Base-by-base conservation (phyloP, 2,329 filamentous ascomycete genomes). In the Scedosporium apiospermum region DNA sequence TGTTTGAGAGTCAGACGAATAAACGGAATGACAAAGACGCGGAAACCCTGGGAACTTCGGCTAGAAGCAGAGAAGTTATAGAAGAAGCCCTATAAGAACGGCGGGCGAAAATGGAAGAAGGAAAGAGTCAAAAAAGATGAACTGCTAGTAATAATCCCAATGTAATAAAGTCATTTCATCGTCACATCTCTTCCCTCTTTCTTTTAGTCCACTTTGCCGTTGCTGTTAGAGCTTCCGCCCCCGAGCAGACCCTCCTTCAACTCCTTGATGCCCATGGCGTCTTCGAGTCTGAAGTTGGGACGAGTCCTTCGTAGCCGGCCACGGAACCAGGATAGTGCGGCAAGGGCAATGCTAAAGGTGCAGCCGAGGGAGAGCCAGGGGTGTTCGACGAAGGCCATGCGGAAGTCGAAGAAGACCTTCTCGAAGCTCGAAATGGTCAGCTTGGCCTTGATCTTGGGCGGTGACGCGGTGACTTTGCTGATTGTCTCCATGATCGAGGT, bases 401-500 rank as follows among this genome's bases (percentile, higher is more conserved):
- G 78, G 62, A 88, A 81, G 69, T 88, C 83, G 67, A 87, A 86
- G 75, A 91, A 89, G 64, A 91, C 76, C 74, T 89, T 88, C 70
- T 88, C 84, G 65, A 93, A 77, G 63, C 82, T 81, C 62, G 85
- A 87, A 64, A 90, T 87, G n/a, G 90, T 92, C 65, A 88, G 85
- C 77, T 93, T 95, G 38, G 88, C 80, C 70, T 84, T 82, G 72
- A 96, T 88, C 71, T 87, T 85, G 57, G 89, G 83, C 58, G 88
- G 88, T 58, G 82, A 84, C 26, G 83, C 79, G 9, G 89, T 84
- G 65, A 91, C 82, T 71, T 90, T 89, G 69, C 84, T 83, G 62
- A 93, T 79, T 14, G 92, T 96, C 75, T 96, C 93, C 65, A 96
- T 85, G 71, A 97, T 96, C 3, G 90, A 92, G 3, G 91, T 93